Percentiles rank a stretch among this genome's conserved stretches.
Conservation (phyloP, 805 yeast genomes). For the Kluyveromyces siamensis region DNA sequence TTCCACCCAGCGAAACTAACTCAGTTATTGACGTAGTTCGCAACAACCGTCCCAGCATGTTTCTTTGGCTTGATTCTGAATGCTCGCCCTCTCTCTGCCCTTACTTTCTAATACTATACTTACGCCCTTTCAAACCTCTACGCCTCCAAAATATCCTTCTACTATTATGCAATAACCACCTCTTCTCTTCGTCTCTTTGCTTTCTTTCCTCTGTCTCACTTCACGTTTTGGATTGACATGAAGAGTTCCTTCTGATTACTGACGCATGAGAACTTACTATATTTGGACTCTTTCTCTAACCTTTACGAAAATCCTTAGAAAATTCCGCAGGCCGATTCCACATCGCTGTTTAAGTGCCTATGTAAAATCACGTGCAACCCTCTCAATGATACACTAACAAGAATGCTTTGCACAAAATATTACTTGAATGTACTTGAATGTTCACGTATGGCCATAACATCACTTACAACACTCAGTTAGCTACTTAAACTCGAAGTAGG, state of each 20-base stretch:
- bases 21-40: conserved; percentile 8
- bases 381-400: background rate
- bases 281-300: background rate
- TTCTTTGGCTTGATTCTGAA: background rate
- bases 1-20: background rate
- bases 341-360: too few species aligned
- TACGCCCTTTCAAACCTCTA: background rate
- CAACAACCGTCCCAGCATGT: conserved; percentile 11
- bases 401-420: too few species aligned
- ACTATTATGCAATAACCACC: too few species aligned
- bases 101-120: background rate
- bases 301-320: background rate
- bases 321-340: background rate
- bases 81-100: background rate
- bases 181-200: too few species aligned
- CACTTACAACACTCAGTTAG: too few species aligned
- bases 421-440: too few species aligned
- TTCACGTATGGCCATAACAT: too few species aligned
- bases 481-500: too few species aligned
- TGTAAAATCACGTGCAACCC: too few species aligned
- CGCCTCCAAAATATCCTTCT: background rate
- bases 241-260: background rate
- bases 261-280: background rate
- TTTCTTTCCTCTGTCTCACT: background rate
- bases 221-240: background rate